Base-by-base conservation (phyloP, 768 basidiomycete genomes). In the Russula griseocarnosa region DNA sequence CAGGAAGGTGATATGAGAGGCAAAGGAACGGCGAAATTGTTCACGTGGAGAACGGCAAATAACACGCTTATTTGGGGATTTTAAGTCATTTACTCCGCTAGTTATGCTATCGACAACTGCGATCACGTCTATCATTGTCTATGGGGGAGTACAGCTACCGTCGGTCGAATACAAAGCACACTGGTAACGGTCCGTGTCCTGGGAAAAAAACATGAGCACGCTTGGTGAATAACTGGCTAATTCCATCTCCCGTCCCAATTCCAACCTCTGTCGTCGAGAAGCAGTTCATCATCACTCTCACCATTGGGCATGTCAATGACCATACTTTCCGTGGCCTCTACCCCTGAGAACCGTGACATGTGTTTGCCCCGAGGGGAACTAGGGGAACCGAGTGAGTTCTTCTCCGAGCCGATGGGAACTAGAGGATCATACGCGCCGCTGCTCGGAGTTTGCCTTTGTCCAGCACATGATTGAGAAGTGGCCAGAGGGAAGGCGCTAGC, bases 221-320 rank as follows among this genome's bases (percentile, higher is more conserved):
- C 26, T 20, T 3, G 34, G 20, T 46, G 20, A n/a, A 46, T 32
- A 42, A 55, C 38, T 32, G 13, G 49, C 20, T 59, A 61, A n/a
- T 67, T 52, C 66, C 66, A 67, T 44, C 28, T 54, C 18, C 66
- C 66, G 42, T 69, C 66, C 66, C 68, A 67, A 54, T 63, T 67
- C 68, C 66, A 67, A 34, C 61, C 60, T 58, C 55, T 67, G 24
- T 34, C 22, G 13, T 64, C 66, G 11, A 69, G 61, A 46, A 68
- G 56, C 7, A 69, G 34, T 44, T 60, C 62, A 44, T 69, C 68
- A 46, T 69, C 68, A 24, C 68, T 67, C 34, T 44, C 61, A 11
- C 55, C 59, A 14, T 49, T 58, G 22, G 40, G 42, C 24, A 52
- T 32, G 24, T 67, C 61, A 18, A 63, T 38, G 4, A 20, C 30